Conservation (phyloP, 2,329 filamentous ascomycete species). For the Tolypocladium cylindrosporum region DNA sequence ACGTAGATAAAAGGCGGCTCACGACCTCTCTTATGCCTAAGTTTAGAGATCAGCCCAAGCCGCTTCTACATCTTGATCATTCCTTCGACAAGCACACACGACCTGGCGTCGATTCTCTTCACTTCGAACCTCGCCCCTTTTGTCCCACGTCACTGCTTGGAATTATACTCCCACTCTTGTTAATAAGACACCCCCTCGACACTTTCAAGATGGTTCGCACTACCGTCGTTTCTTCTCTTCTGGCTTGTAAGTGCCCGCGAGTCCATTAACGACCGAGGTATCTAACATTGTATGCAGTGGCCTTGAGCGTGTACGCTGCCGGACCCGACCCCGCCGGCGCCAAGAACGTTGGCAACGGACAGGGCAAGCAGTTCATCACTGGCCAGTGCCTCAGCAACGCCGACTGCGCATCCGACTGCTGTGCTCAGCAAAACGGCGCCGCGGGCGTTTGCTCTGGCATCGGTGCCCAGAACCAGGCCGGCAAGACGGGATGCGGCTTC, state of each 20-base stretch:
- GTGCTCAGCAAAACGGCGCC: constrained; percentile 13
- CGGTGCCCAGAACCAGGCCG: constrained; percentile 17
- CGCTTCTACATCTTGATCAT: background rate
- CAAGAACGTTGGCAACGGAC: constrained; percentile 13
- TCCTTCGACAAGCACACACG: background rate
- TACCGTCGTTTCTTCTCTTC: background rate
- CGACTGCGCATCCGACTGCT: constrained; percentile 18
- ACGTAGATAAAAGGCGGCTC: background rate
- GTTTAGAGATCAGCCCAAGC: background rate
- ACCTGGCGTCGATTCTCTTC: background rate
- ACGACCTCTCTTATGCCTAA: background rate
- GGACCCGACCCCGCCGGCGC: constrained; percentile 8
- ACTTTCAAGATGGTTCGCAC: background rate
- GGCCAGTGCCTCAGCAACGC: constrained; percentile 16
- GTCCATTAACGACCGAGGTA: background rate
- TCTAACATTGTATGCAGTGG: background rate
- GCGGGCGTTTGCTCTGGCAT: constrained; percentile 18
- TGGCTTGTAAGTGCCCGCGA: background rate
- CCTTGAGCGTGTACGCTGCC: constrained; percentile 5
- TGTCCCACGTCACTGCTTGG: background rate
- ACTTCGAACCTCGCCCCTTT: background rate
- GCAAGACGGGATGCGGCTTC: constrained; percentile 20
- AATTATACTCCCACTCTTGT: too few species aligned
- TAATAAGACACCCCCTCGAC: too few species aligned
- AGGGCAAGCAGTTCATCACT: constrained; percentile 17